Base-by-base conservation (phyloP, 2,329 filamentous ascomycete species). In the Alternaria solani region DNA sequence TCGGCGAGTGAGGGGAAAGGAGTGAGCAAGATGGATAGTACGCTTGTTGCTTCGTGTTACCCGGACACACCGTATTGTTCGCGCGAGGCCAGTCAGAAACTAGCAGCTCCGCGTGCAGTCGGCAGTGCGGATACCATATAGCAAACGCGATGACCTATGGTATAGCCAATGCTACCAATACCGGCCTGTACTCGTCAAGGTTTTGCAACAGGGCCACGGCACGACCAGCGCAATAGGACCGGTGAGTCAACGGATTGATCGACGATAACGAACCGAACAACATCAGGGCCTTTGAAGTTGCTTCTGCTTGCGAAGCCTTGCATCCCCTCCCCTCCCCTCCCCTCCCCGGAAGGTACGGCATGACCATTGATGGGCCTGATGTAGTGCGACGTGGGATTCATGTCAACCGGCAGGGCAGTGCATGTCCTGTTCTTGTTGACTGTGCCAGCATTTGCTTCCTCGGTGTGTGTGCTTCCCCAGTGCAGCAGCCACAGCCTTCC, bases 301-400 rank as follows among this genome's bases (percentile, higher is more conserved):
- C 46, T 49, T 49, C 46, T 49, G 58, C 55, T 25, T 43, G 32
- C 20, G 41, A 48, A 61, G 60, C 60, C 60, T 55, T 42, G 32
- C 20, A 26, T 23, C n/a, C 43, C 43, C 48, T 42, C 54, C 51
- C 64, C 62, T 42, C 54, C 51, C 64, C 62, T 23, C n/a, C 43
- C 43, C 48, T 42, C 54, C 51, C 64, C 62, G 64, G 64, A 65
- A 59, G 52, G 23, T 52, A 61, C 64, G 64, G 64, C 64, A 67
- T 59, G 39, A 7, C 41, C 30, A 51, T 12, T 12, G 41, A 46
- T 48, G 34, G 44, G 41, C 32, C 1, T 38, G 41, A 30, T 20
- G 46, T 14, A 38, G 42, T 38, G 32, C 32, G 23, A 25, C 16
- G 4, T 20, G 23, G 20, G 8, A 49, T 49, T 48, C 20, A 39